These are phyloP conservation scores for Termitomyces sp. DNA, from an alignment of 768 basidiomycete genomes.

Conservation along the genomic window DNA sequence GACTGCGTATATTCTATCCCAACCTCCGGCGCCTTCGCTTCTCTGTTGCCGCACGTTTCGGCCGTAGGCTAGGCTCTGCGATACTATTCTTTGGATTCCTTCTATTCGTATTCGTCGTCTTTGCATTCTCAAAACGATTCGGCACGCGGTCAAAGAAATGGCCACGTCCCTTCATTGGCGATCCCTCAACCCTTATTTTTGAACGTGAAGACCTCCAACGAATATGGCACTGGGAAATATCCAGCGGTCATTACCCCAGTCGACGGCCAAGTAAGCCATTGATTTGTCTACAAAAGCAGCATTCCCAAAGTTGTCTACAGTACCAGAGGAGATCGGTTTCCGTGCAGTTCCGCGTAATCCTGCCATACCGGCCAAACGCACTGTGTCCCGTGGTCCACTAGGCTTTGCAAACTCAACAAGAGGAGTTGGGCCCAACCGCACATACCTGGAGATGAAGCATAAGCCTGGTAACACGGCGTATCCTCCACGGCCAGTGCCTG, in stretches of 20 bases:
- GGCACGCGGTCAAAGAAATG: constrained; percentile 61
- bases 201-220: constrained; percentile 76
- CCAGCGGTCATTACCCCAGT: constrained; percentile 93
- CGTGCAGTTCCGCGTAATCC: constrained; percentile 63
- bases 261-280: constrained; percentile 61
- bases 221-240: constrained; percentile 96
- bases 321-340: constrained; percentile 69
- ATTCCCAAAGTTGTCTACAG: constrained; percentile 35
- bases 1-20: constrained; percentile 56
- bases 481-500: constrained; percentile 83
- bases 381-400: constrained; percentile 47
- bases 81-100: constrained; percentile 43
- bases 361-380: constrained; percentile 59
- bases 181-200: constrained; percentile 73
- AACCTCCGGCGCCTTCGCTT: constrained; percentile 63
- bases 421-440: constrained; percentile 75
- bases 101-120: constrained; percentile 47
- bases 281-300: background rate
- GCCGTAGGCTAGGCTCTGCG: constrained; percentile 54
- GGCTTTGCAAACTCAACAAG: constrained; percentile 45
- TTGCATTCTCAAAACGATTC: constrained; percentile 62
- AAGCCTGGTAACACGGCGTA: constrained; percentile 68
- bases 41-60: constrained; percentile 53
- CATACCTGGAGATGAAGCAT: constrained; percentile 71
- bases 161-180: constrained; percentile 54